Evolutionary conservation across 129 eudicot species (phyloP).

Genomic region (Ambrosia artemisiifolia): DNA sequence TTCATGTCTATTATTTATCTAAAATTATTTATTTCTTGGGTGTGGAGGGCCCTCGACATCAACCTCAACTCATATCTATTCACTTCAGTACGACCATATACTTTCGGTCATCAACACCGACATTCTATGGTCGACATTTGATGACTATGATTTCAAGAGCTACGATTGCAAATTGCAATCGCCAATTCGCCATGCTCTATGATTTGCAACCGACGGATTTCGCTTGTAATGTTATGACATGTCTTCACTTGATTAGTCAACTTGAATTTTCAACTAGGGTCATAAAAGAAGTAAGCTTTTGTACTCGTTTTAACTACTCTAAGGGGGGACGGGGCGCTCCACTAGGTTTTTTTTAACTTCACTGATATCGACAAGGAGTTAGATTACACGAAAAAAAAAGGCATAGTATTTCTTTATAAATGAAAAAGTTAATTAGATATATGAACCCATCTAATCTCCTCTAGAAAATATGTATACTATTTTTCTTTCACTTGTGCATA

Average conservation of each 20-base stretch:
- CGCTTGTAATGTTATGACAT: too few relatives aligned
- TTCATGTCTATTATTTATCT: background rate
- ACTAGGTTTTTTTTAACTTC: too few relatives aligned
- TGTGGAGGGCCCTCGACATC: constrained; percentile 3
- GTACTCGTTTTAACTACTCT: background rate
- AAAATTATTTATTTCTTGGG: background rate
- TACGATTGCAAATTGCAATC: too few relatives aligned
- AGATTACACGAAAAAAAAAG: background rate
- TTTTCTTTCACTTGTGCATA: background rate
- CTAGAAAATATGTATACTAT: background rate
- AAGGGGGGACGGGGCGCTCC: too few relatives aligned
- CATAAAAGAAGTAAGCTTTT: background rate
- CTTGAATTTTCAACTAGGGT: background rate
- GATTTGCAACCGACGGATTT: too few relatives aligned
- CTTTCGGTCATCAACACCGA: constrained; percentile 12
- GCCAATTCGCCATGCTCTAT: too few relatives aligned
- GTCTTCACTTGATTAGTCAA: too few relatives aligned
- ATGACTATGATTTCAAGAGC: too few relatives aligned
- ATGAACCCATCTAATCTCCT: too few relatives aligned
- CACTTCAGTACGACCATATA: constrained; percentile 7
- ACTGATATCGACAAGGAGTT: background rate
- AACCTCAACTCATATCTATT: background rate
- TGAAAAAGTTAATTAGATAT: too few relatives aligned
- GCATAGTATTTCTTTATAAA: too few relatives aligned
- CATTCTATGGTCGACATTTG: background rate